Evolutionary conservation across 148 eudicot genomes (phyloP), one percentile per base, ranked within the genome.

Genomic region (Nepenthes mirabilis): DNA sequence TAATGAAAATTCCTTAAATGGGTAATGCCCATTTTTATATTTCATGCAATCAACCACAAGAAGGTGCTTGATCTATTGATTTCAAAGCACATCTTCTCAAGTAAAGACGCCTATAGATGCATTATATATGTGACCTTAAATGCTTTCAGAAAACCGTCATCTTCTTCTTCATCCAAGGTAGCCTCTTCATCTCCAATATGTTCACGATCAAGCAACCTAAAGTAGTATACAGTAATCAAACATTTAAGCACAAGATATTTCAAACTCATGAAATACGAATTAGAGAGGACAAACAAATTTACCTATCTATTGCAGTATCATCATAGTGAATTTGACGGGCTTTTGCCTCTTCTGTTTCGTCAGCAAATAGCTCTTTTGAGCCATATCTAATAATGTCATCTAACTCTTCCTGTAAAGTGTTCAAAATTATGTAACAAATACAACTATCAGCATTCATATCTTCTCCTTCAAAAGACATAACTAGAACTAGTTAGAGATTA

Each of bases 321-420:
- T 93, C 99, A 73, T 93, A 93, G 77, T 86, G 99, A 63, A 93
- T 93, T 73, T 93, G 95, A 36, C 99, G 85, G 55, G 95, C 90
- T 79, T 93, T 93, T 10, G 81, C 88, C 70, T 93, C 99, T 52
- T 93, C 96, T 67, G 87, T 80, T 69, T 93, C 99, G 70, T 93
- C 96, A 67, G 78, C 85, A 74, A 93, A 93, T 52, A 93, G 73
- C 74, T 93, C 99, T 72, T 80, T 86, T 62, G 99, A 88, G 62
- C 99, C 99, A 76, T 89, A 89, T 69, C 95, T 80, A 53, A 93
- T 88, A 74, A 93, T 93, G 80, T 84, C 99, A 78, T 93, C 96
- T 47, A 93, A 68, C 80, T 93, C 99, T 79, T 88, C 99, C 99
- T 93, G 67, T 55, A 63, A 53, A 68, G 47, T 33, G 60, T 33